Percentiles rank a stretch among this genome's conserved stretches.
These are phyloP conservation scores for Ophryocystis elektroscirrha DNA, from an alignment of 169 alveolate species.

Conservation along the genomic window DNA sequence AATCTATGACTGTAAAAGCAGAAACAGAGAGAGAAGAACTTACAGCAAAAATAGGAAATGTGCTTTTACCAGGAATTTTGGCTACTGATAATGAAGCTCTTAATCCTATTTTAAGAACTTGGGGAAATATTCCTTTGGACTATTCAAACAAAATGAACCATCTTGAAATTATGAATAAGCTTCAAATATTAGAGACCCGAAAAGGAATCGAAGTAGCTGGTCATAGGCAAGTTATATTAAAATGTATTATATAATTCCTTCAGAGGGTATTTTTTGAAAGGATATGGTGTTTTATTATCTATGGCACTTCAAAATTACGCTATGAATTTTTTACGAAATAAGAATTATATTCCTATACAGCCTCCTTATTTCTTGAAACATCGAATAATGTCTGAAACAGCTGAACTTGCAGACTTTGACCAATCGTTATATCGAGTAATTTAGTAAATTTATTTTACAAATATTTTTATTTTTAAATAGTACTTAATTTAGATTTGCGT, in stretches of 20 bases:
- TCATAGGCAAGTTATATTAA: slow-evolving; percentile 60
- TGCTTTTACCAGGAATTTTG: slow-evolving; percentile 66
- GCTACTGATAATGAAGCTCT: slow-evolving; percentile 70
- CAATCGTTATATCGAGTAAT: slow-evolving; percentile 66
- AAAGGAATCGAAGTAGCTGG: slow-evolving; percentile 79
- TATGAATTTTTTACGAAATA: slow-evolving; percentile 49
- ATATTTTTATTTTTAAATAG: not conserved
- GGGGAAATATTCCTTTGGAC: slow-evolving; percentile 65
- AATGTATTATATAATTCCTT: too few relatives aligned
- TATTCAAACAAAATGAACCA: slow-evolving; percentile 63
- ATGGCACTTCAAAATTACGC: slow-evolving; percentile 77
- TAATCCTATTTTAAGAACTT: slow-evolving; percentile 54
- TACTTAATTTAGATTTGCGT: not conserved
- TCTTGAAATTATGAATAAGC: slow-evolving; percentile 60
- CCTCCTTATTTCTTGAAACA: slow-evolving; percentile 92
- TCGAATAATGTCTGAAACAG: slow-evolving; percentile 76
- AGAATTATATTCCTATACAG: slow-evolving; percentile 80
- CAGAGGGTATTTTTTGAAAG: slow-evolving; percentile 78
- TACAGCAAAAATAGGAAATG: slow-evolving; percentile 57
- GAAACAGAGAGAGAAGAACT: slow-evolving; percentile 11
- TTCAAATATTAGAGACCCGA: slow-evolving; percentile 55
- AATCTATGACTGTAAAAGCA: not conserved
- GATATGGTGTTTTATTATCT: slow-evolving; percentile 67
- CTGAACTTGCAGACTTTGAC: slow-evolving; percentile 88
- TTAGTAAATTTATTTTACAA: not conserved